A percentile compares a stretch with the other conserved stretches of the same genome.
These are phyloP conservation scores for Debaryomyces psychrophilus DNA, from an alignment of 1,139 yeast genomes.

Conservation along the genomic window DNA sequence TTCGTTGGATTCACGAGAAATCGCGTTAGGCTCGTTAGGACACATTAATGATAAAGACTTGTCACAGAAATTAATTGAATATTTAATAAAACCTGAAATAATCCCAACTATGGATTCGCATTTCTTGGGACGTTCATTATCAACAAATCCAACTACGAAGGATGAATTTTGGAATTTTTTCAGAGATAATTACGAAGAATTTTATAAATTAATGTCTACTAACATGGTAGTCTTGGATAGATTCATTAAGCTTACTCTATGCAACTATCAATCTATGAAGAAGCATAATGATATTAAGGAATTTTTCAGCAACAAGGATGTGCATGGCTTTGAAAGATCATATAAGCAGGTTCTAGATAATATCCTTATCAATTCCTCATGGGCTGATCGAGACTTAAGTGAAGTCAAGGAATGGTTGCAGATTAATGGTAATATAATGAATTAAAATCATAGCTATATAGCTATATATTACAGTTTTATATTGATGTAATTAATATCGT, in stretches of 20 bases:
- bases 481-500: not conserved
- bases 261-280: conserved; percentile 47
- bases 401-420: conserved; percentile 32
- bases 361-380: conserved; percentile 49
- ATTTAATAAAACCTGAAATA: conserved; percentile 42
- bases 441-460: not conserved
- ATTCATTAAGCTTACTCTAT: conserved; percentile 56
- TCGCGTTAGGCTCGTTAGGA: conserved; percentile 65
- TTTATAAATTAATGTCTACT: conserved; percentile 51
- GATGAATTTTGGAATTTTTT: conserved; percentile 58
- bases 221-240: conserved; percentile 69
- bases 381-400: conserved; percentile 44
- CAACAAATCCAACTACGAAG: conserved; percentile 54
- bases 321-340: conserved; percentile 63
- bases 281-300: conserved; percentile 46
- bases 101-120: conserved; percentile 76
- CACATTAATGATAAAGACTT: conserved; percentile 43
- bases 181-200: conserved; percentile 52
- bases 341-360: conserved; percentile 58
- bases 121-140: conserved; percentile 55
- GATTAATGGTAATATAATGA: conserved; percentile 12
- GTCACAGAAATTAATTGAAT: conserved; percentile 39
- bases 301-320: conserved; percentile 60
- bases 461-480: not conserved
- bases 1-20: conserved; percentile 68